Evolutionary conservation across 805 yeast species (phyloP).

Genomic region (Teunomyces lycoperdinae): DNA sequence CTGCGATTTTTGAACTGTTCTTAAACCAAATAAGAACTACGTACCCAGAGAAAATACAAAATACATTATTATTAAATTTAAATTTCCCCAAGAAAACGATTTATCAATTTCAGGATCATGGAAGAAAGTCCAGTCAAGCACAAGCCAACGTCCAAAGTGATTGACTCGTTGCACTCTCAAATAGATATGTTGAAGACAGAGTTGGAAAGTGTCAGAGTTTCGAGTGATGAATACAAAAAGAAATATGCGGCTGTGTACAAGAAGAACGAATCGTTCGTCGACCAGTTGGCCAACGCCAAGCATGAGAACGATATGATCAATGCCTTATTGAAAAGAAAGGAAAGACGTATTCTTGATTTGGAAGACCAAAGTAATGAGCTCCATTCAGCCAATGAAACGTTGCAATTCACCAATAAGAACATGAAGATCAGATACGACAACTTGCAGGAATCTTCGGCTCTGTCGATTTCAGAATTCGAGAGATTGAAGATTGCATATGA

Average conservation of each 20-base stretch:
- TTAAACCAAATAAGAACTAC: not conserved
- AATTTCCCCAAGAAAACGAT: too few species aligned
- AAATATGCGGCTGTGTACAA: slow-evolving; percentile 46
- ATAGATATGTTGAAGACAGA: slow-evolving; percentile 46
- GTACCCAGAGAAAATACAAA: not conserved
- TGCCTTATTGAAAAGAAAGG: slow-evolving; percentile 66
- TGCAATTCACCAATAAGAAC: slow-evolving; percentile 48
- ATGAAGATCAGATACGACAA: slow-evolving; percentile 48
- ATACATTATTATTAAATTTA: too few species aligned
- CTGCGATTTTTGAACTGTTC: not conserved
- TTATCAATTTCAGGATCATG: slow-evolving; percentile 7
- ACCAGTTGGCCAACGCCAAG: slow-evolving; percentile 65
- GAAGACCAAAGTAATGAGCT: slow-evolving; percentile 56
- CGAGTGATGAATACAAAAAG: slow-evolving; percentile 49
- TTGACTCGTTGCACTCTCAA: slow-evolving; percentile 53
- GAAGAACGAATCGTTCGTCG: slow-evolving; percentile 54
- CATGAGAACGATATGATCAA: slow-evolving; percentile 76
- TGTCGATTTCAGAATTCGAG: slow-evolving; percentile 50
- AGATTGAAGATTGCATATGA: slow-evolving; percentile 59
- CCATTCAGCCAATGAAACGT: slow-evolving; percentile 45
- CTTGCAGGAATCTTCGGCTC: slow-evolving; percentile 45
- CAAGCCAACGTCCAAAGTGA: slow-evolving; percentile 32
- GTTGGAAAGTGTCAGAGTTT: slow-evolving; percentile 35
- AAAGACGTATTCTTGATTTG: slow-evolving; percentile 62
- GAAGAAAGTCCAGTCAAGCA: slow-evolving; percentile 19